Percentiles rank a stretch among this genome's conserved stretches.
Evolutionary conservation across 495 filamentous ascomycete species (phyloP).

Genomic region (Neurospora hispaniola): DNA sequence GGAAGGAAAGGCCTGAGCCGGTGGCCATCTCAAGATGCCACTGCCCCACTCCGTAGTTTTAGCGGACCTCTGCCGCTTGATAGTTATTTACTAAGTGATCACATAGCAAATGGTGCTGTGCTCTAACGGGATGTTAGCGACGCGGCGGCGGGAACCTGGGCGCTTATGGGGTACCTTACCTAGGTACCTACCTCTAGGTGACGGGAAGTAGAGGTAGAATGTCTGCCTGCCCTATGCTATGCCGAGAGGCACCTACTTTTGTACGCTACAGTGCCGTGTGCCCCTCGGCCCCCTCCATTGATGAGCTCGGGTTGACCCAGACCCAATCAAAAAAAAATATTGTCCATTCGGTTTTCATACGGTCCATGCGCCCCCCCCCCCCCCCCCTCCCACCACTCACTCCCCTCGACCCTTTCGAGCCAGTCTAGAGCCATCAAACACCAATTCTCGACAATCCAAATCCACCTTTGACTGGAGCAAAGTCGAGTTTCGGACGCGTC

Average conservation of each 20-base stretch:
- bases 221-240: neutral
- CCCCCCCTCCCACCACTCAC: conserved; percentile 1
- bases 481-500: neutral
- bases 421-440: neutral
- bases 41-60: neutral
- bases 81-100: neutral
- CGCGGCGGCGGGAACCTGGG: neutral
- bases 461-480: neutral
- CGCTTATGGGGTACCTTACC: too few relatives aligned
- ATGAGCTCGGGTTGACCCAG: conserved; percentile 2
- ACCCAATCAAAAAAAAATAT: conserved; percentile 20
- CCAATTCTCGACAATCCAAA: neutral
- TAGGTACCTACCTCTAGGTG: neutral
- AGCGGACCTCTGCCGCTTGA: neutral
- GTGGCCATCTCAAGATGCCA: neutral
- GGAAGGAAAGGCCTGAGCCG: conserved; percentile 7
- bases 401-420: neutral
- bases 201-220: neutral
- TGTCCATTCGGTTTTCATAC: conserved; percentile 2
- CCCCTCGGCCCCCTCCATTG: conserved; percentile 12
- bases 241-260: neutral
- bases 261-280: neutral
- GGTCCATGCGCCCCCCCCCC: conserved; percentile 1
- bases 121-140: neutral
- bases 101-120: neutral